phyloP scores from a whole-genome alignment of 176 grass and related monocot genomes.

The Oryza longistaminata region DNA sequence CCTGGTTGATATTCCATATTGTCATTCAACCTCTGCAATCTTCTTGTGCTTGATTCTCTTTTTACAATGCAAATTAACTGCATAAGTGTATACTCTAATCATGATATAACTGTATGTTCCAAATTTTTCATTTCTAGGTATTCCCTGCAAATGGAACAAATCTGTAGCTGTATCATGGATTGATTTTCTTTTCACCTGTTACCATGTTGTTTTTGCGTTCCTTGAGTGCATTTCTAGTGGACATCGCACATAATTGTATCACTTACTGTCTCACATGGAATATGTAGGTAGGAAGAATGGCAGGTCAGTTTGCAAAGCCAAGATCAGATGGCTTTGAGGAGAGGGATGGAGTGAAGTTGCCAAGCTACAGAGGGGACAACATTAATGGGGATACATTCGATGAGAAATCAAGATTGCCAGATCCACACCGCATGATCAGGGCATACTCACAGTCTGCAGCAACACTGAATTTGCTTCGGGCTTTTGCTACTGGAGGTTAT shows the following conservation, averaged over 20 bases:
- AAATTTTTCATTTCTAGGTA: background rate
- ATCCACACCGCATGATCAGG: slow-evolving; percentile 84
- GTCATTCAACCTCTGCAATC: background rate
- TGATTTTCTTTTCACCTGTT: background rate
- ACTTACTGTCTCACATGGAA: background rate
- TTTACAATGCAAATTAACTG: background rate
- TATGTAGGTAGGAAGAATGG: slow-evolving; percentile 92
- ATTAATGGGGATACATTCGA: slow-evolving; percentile 87
- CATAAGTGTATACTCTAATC: background rate
- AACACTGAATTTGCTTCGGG: slow-evolving; percentile 85
- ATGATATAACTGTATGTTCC: background rate
- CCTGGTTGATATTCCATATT: background rate
- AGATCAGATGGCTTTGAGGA: slow-evolving; percentile 77
- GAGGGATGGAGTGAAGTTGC: slow-evolving; percentile 80
- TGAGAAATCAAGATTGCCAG: slow-evolving; percentile 72
- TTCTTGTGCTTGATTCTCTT: slow-evolving; percentile 2
- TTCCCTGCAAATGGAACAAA: background rate
- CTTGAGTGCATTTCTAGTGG: background rate
- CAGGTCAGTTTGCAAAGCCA: slow-evolving; percentile 91
- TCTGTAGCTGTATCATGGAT: background rate
- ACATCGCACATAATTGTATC: background rate
- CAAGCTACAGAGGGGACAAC: slow-evolving; percentile 92
- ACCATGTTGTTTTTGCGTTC: background rate
- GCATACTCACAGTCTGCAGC: slow-evolving; percentile 82
- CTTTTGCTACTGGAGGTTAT: slow-evolving; percentile 88